Conservation (phyloP, 1,139 yeast genomes). For the Lodderomyces orthopsilosis region DNA sequence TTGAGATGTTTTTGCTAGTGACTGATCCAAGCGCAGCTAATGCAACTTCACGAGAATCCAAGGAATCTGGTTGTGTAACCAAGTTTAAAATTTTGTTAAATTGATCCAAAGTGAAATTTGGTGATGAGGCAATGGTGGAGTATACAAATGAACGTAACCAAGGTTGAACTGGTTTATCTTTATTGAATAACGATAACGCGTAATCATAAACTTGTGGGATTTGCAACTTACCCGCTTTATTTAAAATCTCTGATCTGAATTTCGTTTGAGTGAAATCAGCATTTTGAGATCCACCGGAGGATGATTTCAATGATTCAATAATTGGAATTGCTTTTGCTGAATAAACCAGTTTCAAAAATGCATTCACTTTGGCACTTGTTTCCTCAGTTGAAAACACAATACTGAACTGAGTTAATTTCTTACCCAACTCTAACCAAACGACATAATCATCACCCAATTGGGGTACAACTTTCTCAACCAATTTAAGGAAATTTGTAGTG, state of each 20-base stretch:
- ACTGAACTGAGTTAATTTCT: constrained; percentile 40
- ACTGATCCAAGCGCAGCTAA: constrained; percentile 59
- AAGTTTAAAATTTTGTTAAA: constrained; percentile 50
- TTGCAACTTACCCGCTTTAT: constrained; percentile 50
- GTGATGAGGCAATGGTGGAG: constrained; percentile 45
- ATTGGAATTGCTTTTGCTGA: constrained; percentile 35
- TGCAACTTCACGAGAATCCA: constrained; percentile 69
- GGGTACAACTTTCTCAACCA: constrained; percentile 40
- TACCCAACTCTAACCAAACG: constrained; percentile 64
- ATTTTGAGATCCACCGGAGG: constrained; percentile 21
- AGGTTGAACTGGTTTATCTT: constrained; percentile 40
- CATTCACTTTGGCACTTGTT: constrained; percentile 34
- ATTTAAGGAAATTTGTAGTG: constrained; percentile 43
- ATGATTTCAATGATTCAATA: constrained; percentile 26
- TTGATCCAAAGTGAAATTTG: constrained; percentile 37
- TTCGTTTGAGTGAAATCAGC: constrained; percentile 46
- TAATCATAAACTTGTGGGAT: constrained; percentile 47
- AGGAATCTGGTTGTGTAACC: constrained; percentile 53
- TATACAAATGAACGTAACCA: constrained; percentile 55
- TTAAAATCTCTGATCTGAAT: constrained; percentile 51
- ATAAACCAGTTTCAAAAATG: constrained; percentile 43
- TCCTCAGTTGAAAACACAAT: constrained; percentile 50
- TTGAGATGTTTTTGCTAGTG: constrained; percentile 33
- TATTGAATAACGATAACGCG: constrained; percentile 41
- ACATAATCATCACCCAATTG: constrained; percentile 51